Evolutionary conservation across 2,329 filamentous ascomycete genomes (phyloP).

Genomic region (Trichoderma simmonsii): DNA sequence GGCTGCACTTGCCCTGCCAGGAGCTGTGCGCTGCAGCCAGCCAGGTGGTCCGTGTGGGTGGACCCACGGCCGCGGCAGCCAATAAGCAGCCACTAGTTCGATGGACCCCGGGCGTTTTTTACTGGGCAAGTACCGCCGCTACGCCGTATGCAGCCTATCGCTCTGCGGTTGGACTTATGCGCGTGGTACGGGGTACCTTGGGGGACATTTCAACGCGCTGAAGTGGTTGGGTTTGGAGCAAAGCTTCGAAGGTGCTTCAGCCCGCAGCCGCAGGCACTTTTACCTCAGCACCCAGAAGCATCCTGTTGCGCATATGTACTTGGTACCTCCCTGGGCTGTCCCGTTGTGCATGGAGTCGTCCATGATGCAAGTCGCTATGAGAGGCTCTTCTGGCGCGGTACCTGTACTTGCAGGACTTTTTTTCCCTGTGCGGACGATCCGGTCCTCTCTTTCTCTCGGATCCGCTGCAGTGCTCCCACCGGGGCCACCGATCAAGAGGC

Average conservation of each 20-base stretch:
- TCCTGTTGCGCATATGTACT: not conserved
- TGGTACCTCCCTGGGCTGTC: not conserved
- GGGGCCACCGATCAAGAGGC: not conserved
- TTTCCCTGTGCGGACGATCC: constrained; percentile 4
- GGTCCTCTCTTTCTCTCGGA: not conserved
- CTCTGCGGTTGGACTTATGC: not conserved
- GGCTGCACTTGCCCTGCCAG: constrained; percentile 11
- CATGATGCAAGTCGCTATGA: not conserved
- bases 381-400: not conserved
- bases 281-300: not conserved
- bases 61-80: not conserved
- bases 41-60: constrained; percentile 14
- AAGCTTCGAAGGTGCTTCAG: not conserved
- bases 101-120: constrained; percentile 1
- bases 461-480: constrained; percentile 16
- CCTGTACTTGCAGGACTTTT: not conserved
- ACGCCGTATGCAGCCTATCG: constrained; percentile 13
- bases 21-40: constrained; percentile 19
- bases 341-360: not conserved
- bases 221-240: not conserved
- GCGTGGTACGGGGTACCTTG: not conserved
- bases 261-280: not conserved
- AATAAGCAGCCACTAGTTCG: not conserved
- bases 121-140: constrained; percentile 15
- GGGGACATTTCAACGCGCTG: not conserved